Conservation (phyloP, 768 basidiomycete species). For the Mycena albidolilacea region DNA sequence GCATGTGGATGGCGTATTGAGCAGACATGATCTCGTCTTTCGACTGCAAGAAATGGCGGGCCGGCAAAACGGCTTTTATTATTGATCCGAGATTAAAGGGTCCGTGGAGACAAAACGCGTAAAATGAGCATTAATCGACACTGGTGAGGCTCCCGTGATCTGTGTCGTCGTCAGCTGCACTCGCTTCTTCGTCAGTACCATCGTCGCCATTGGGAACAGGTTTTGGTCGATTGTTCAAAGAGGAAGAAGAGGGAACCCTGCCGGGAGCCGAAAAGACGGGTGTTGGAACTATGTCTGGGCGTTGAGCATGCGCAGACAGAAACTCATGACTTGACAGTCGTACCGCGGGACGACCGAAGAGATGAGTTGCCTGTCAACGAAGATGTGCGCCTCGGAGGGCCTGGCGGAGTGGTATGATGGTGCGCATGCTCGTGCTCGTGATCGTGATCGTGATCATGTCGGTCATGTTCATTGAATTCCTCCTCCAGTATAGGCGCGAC, state of each 20-base stretch:
- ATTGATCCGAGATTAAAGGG: constrained; percentile 36
- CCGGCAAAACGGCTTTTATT: constrained; percentile 27
- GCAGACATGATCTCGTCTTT: background rate
- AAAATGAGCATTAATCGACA: constrained; percentile 52
- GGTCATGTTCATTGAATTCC: constrained; percentile 10
- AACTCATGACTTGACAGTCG: constrained; percentile 35
- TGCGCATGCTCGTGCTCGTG: background rate
- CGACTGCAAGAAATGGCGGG: constrained; percentile 19
- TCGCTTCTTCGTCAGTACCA: constrained; percentile 55
- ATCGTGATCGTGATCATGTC: background rate
- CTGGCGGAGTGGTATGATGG: constrained; percentile 21
- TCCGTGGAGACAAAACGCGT: constrained; percentile 1
- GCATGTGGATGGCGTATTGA: too few relatives aligned
- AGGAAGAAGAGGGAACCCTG: constrained; percentile 19
- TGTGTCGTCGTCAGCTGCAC: constrained; percentile 56
- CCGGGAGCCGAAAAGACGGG: constrained; percentile 35
- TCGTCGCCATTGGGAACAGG: constrained; percentile 37
- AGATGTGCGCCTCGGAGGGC: constrained; percentile 34
- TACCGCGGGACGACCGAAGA: constrained; percentile 40
- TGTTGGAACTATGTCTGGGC: constrained; percentile 33
- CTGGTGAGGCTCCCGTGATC: constrained; percentile 67
- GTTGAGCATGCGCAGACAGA: constrained; percentile 24
- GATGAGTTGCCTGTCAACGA: constrained; percentile 32
- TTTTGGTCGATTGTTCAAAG: constrained; percentile 16
- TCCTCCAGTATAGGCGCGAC: constrained; percentile 38